Evolutionary conservation across 2,329 filamentous ascomycete genomes (phyloP).

Genomic region (Diaporthe capsici): DNA sequence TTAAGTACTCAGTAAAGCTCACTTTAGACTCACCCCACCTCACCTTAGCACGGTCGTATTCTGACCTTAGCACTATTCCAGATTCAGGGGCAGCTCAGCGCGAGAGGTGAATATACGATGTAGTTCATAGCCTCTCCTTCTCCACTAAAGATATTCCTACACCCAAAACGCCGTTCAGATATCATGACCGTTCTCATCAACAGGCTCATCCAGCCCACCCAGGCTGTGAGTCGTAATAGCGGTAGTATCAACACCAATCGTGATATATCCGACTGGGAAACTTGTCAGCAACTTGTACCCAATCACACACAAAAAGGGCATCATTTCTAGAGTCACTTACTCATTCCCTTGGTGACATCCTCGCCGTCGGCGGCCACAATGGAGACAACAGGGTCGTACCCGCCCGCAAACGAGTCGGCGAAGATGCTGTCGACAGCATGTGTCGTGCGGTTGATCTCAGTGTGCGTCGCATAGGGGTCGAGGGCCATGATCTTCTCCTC

Average conservation of each 20-base stretch:
- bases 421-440: constrained; percentile 31
- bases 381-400: constrained; percentile 33
- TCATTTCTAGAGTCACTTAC: background rate
- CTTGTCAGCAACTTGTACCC: background rate
- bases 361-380: constrained; percentile 30
- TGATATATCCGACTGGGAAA: background rate
- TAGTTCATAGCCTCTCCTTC: background rate
- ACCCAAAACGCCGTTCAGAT: background rate
- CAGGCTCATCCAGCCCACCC: constrained; percentile 8
- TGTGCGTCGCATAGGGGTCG: constrained; percentile 26
- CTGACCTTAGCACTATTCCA: no score
- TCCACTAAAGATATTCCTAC: no score
- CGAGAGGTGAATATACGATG: no score
- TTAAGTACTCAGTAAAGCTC: no score
- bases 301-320: no score
- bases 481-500: constrained; percentile 32
- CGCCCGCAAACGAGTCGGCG: constrained; percentile 10
- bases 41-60: no score
- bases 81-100: no score
- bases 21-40: no score
- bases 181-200: constrained; percentile 14
- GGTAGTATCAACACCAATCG: constrained; percentile 16
- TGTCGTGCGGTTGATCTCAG: constrained; percentile 36
- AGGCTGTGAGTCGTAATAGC: constrained; percentile 4
- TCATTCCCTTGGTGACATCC: constrained; percentile 35